Base-by-base conservation (phyloP, 345 rosid genomes). In the Populus deltoides region DNA sequence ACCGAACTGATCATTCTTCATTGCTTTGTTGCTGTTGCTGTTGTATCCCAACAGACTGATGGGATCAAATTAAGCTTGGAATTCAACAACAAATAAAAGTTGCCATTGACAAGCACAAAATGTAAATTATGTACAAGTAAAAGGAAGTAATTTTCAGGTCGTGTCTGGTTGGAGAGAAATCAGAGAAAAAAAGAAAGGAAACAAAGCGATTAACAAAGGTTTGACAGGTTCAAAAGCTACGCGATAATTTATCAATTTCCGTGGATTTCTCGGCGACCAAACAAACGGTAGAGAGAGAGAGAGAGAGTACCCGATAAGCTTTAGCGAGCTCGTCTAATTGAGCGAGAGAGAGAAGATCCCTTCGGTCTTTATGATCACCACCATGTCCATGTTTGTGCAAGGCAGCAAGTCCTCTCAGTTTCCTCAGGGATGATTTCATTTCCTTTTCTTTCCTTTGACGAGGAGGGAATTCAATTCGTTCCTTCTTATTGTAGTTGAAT, bases 341-440 rank as follows among this genome's bases (percentile, higher is more conserved):
- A 73, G 84, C 80, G 29, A 79, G 68, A 82, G 88, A 79, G 63
- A 81, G 87, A 77, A 73, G 85, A 87, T 92, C 91, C 79, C 87
- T 76, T 61, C 85, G 85, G 75, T 85, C 85, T 53, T 80, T 85
- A 76, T 80, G 87, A 1, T 83, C 92, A 47, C 18, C 51, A 47
- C 17, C 51, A 47, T 47, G 51, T 13, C 72, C 88, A 67, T 88
- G 92, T 80, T 77, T 88, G 77, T 89, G 89, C 77, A 85, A 86
- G 29, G 86, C 83, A 36, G 87, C 83, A 39, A 89, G 75, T 6
- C 91, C 96, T 79, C 95, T 89, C 71, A 90, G 83, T 79, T 86
- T 90, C 81, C 87, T 92, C 33, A 94, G 72, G 55, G 98, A 93
- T 73, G 88, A 88, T 86, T 88, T 92, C 97, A 92, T 92, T 67